Conservation (phyloP, 176 grass and related monocot species). For the Oryza glumipatula region DNA sequence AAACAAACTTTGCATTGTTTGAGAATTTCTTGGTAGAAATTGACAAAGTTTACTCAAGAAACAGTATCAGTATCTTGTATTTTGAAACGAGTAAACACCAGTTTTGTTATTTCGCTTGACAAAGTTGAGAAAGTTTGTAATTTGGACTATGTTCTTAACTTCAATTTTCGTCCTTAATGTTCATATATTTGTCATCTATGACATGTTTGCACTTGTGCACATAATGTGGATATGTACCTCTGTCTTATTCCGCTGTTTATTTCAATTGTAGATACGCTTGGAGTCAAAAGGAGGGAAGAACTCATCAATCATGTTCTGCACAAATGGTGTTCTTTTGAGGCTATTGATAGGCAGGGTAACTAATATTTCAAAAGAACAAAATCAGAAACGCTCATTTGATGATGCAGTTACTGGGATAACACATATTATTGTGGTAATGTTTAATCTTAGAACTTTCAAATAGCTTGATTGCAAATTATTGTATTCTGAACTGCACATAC, state of each 20-base stretch:
- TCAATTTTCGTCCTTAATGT: constrained; percentile 13
- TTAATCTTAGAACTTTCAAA: constrained; percentile 26
- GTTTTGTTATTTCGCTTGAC: background rate
- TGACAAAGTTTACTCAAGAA: background rate
- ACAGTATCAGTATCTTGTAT: background rate
- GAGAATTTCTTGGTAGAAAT: constrained; percentile 18
- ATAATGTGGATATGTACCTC: background rate
- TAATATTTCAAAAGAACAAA: constrained; percentile 48
- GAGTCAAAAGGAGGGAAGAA: constrained; percentile 94
- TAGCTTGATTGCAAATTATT: constrained; percentile 17
- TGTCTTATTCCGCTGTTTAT: constrained; percentile 23
- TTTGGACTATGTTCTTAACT: background rate
- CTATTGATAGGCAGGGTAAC: constrained; percentile 78
- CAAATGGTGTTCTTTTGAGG: constrained; percentile 95
- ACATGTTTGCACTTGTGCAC: background rate
- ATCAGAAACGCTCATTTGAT: constrained; percentile 29
- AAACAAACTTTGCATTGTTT: constrained; percentile 12
- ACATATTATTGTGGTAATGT: constrained; percentile 93
- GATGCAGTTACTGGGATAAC: constrained; percentile 77
- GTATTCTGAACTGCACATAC: constrained; percentile 9
- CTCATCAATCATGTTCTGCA: constrained; percentile 95
- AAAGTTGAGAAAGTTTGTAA: background rate
- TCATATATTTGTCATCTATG: background rate
- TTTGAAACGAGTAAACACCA: constrained; percentile 17
- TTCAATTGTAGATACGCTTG: constrained; percentile 78